phyloP scores from a whole-genome alignment of 228 moss, liverwort and hornwort species.

The Sphagnum fallax region DNA sequence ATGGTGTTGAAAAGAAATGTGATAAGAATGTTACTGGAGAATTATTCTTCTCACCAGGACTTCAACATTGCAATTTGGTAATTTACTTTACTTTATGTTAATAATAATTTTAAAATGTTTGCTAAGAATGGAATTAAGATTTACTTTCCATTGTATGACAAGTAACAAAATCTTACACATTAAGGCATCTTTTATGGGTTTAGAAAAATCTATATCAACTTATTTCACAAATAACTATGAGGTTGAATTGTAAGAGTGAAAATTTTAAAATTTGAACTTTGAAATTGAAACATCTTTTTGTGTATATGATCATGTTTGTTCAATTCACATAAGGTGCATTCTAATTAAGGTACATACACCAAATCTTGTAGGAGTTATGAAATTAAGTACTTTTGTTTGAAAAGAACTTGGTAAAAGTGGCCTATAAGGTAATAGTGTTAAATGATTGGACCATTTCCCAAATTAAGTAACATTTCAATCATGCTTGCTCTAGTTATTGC shows the following conservation, averaged over 20 bases:
- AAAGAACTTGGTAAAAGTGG: no score
- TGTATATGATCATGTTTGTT: no score
- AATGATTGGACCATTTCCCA: no score
- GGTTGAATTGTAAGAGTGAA: background rate
- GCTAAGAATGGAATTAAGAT: background rate
- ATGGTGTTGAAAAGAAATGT: slow-evolving; percentile 10
- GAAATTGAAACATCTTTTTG: no score
- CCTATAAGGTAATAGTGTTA: no score
- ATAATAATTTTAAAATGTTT: background rate
- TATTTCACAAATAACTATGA: background rate
- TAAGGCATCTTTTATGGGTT: background rate
- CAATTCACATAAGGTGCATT: no score
- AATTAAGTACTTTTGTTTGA: no score
- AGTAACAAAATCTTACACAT: background rate
- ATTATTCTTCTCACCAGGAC: slow-evolving; percentile 16
- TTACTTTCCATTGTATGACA: background rate
- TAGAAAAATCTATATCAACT: background rate
- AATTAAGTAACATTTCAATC: no score
- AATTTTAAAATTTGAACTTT: no score
- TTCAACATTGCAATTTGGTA: slow-evolving; percentile 34
- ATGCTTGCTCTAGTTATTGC: no score
- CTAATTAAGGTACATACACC: no score
- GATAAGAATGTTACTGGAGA: slow-evolving; percentile 28
- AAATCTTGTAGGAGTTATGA: no score
- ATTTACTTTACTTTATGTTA: background rate